phyloP scores from a whole-genome alignment of 2,329 filamentous ascomycete species.

The Cladosporium cucumerinum region DNA sequence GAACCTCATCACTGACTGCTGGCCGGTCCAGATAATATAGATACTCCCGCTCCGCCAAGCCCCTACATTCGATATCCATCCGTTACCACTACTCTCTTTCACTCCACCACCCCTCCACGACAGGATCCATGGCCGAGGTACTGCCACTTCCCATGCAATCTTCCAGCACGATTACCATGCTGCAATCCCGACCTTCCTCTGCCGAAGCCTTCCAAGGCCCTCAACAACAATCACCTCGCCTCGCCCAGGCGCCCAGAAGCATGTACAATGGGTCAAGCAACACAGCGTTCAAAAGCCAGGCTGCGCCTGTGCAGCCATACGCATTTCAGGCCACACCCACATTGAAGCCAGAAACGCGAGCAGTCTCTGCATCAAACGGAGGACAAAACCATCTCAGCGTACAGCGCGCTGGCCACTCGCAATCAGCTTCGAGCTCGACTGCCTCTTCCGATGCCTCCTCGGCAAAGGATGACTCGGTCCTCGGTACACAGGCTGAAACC shows the following conservation, averaged over 20 bases:
- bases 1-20: constrained; percentile 29
- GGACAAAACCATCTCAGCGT: constrained; percentile 26
- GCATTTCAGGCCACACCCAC: constrained; percentile 52
- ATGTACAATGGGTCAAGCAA: constrained; percentile 43
- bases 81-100: constrained; percentile 18
- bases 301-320: constrained; percentile 49
- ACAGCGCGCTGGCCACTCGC: constrained; percentile 27
- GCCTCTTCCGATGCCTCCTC: constrained; percentile 48
- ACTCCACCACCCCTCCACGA: constrained; percentile 20
- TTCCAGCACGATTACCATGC: constrained; percentile 49
- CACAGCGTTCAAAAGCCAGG: constrained; percentile 41
- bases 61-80: constrained; percentile 20
- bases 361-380: constrained; percentile 51
- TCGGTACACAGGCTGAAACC: constrained; percentile 32
- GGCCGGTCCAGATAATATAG: constrained; percentile 31
- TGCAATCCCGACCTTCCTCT: constrained; percentile 43
- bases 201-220: constrained; percentile 46
- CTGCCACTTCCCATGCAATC: constrained; percentile 48
- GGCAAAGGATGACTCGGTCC: constrained; percentile 36
- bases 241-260: constrained; percentile 41
- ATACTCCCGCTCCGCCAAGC: constrained; percentile 18
- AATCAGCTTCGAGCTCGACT: constrained; percentile 40
- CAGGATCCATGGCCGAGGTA: constrained; percentile 41
- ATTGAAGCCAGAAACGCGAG: constrained; percentile 55
- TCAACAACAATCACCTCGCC: constrained; percentile 36